Evolutionary conservation across 495 filamentous ascomycete genomes (phyloP).

Genomic region (Parathielavia hyrcaniae): DNA sequence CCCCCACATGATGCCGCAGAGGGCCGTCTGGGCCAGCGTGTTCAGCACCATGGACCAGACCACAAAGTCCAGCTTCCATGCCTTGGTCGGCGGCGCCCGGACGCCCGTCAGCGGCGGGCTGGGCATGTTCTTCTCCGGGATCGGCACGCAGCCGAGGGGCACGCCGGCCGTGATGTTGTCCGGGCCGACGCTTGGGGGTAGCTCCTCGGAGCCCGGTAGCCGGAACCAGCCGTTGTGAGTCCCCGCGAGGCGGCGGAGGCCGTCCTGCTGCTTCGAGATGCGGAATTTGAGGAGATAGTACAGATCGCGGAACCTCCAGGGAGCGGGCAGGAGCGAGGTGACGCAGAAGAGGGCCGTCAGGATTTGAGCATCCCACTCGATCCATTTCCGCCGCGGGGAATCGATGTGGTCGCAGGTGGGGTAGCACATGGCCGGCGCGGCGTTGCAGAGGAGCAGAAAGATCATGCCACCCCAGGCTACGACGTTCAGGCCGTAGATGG

Average conservation of each 20-base stretch:
- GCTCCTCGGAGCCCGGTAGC: slow-evolving; percentile 49
- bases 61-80: slow-evolving; percentile 76
- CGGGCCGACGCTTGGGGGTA: slow-evolving; percentile 41
- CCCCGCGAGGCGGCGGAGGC: slow-evolving; percentile 54
- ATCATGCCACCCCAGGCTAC: slow-evolving; percentile 89
- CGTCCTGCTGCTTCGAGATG: slow-evolving; percentile 45
- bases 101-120: slow-evolving; percentile 55
- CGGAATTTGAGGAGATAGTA: slow-evolving; percentile 64
- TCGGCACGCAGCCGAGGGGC: slow-evolving; percentile 43
- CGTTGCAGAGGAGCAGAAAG: slow-evolving; percentile 73
- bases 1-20: slow-evolving; percentile 77
- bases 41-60: slow-evolving; percentile 70
- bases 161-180: slow-evolving; percentile 36
- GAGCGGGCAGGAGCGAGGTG: slow-evolving; percentile 74
- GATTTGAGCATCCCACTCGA: slow-evolving; percentile 80
- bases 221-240: slow-evolving; percentile 69
- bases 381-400: slow-evolving; percentile 68
- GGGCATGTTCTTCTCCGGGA: slow-evolving; percentile 50
- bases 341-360: slow-evolving; percentile 82
- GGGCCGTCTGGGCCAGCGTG: slow-evolving; percentile 63
- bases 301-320: slow-evolving; percentile 78
- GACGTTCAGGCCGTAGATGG: slow-evolving; percentile 71
- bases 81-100: slow-evolving; percentile 55
- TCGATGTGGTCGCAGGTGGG: slow-evolving; percentile 67
- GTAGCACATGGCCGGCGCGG: slow-evolving; percentile 71